Conservation (phyloP, 2,329 filamentous ascomycete genomes). For the Microdochium nivale region DNA sequence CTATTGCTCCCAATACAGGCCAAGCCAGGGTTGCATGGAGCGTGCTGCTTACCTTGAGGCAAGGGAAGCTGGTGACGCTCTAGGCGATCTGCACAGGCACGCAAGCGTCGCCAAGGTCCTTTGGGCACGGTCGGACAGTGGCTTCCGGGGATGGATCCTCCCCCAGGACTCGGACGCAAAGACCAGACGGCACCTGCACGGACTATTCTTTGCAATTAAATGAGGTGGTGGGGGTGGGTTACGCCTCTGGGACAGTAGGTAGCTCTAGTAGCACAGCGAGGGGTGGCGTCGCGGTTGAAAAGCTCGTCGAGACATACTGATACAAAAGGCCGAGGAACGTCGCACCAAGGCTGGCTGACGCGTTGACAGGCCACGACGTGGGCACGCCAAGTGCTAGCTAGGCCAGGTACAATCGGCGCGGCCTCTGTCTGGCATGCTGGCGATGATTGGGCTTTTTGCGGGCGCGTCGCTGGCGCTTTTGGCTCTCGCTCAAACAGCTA, state of each 20-base stretch:
- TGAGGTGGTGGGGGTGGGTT: background rate
- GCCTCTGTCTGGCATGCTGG: background rate
- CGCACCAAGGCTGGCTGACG: background rate
- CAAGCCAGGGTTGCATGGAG: too few species aligned
- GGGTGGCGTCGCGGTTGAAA: background rate
- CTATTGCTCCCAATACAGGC: too few species aligned
- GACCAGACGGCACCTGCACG: background rate
- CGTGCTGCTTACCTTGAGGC: too few species aligned
- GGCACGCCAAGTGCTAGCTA: too few species aligned
- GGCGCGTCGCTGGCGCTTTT: background rate
- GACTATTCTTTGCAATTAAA: background rate
- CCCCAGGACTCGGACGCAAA: background rate
- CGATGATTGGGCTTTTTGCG: background rate
- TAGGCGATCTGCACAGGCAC: background rate
- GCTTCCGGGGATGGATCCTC: background rate
- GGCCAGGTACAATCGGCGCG: too few species aligned
- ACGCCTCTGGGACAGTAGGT: background rate
- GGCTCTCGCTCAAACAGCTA: background rate
- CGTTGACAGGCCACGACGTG: background rate
- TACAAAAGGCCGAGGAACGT: background rate
- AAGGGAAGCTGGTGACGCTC: too few species aligned
- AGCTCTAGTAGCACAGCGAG: background rate
- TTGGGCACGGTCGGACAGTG: background rate
- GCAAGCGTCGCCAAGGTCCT: too few species aligned
- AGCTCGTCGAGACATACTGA: background rate